phyloP scores from a whole-genome alignment of 441 rosid species.

The Pelargonium cotyledonis region DNA sequence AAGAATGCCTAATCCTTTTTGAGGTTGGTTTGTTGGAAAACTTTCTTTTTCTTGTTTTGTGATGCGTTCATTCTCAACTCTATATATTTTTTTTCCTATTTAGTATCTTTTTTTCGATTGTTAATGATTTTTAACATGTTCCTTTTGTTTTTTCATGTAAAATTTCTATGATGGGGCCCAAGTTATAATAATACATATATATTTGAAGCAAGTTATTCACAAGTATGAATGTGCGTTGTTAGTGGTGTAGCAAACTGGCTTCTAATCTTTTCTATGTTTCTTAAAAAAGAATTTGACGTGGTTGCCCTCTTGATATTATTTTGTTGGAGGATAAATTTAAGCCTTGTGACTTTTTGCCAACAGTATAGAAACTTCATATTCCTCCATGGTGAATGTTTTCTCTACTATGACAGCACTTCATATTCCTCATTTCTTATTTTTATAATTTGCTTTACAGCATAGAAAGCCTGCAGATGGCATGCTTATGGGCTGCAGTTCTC shows the following conservation, averaged over 20 bases:
- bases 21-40: conserved; percentile 54
- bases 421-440: conserved; percentile 13
- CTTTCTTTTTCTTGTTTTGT: conserved; percentile 15
- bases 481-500: conserved; percentile 88
- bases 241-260: no score
- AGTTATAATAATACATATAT: no score
- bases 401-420: background rate
- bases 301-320: no score
- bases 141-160: background rate
- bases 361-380: no score
- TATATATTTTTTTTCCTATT: conserved; percentile 9
- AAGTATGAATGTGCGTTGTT: no score
- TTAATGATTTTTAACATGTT: background rate
- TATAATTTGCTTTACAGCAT: conserved; percentile 51
- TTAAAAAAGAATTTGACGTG: no score
- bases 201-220: no score
- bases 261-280: no score
- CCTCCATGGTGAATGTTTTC: background rate
- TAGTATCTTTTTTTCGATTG: conserved; percentile 5
- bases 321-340: no score
- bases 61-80: conserved; percentile 12
- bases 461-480: conserved; percentile 84
- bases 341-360: no score
- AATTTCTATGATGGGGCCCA: background rate
- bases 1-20: conserved; percentile 90